These are phyloP conservation scores for Protea cynaroides DNA, from an alignment of 164 flowering plant genomes.

Conservation along the genomic window DNA sequence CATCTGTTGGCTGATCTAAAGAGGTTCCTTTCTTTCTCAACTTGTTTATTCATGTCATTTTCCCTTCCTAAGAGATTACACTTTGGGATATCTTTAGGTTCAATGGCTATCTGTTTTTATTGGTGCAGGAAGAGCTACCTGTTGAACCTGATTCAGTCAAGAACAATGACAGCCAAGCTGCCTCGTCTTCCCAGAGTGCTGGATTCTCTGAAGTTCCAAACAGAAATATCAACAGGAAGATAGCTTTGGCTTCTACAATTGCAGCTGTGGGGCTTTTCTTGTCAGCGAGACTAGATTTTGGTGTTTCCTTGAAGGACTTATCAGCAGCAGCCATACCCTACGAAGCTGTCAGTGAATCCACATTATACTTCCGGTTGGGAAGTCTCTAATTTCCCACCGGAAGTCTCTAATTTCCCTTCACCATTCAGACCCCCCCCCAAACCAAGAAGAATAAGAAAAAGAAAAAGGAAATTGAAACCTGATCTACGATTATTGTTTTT, in stretches of 20 bases:
- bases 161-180: constrained; percentile 15
- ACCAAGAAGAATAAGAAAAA: no score
- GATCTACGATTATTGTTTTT: no score
- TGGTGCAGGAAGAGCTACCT: constrained; percentile 38
- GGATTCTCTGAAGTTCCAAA: constrained; percentile 51
- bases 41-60: no score
- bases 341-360: constrained; percentile 52
- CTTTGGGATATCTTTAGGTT: no score
- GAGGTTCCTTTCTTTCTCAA: no score
- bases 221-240: constrained; percentile 38
- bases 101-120: neutral
- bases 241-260: constrained; percentile 56
- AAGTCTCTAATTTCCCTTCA: no score
- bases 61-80: no score
- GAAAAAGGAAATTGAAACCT: neutral
- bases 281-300: constrained; percentile 63
- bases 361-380: neutral
- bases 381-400: neutral
- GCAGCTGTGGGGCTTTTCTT: constrained; percentile 74
- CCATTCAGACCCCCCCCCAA: no score
- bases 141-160: constrained; percentile 21
- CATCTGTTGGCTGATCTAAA: no score
- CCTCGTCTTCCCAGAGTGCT: constrained; percentile 25
- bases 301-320: constrained; percentile 83
- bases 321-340: constrained; percentile 76